Percentiles rank a stretch among this genome's conserved stretches.
Evolutionary conservation across 2,329 filamentous ascomycete species (phyloP).

Genomic region (Macrophomina tecta): DNA sequence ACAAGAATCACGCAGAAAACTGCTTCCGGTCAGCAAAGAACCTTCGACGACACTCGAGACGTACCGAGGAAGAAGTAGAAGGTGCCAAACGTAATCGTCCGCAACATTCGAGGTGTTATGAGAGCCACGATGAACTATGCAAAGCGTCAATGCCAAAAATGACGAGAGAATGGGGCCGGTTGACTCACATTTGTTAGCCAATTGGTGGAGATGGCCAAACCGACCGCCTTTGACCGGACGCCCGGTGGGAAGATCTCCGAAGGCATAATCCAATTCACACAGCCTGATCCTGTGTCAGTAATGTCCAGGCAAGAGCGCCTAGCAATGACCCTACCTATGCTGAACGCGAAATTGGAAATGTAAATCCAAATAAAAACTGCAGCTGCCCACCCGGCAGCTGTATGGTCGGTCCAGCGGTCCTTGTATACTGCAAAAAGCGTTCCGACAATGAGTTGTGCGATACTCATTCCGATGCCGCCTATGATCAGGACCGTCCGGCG

Average conservation of each 20-base stretch:
- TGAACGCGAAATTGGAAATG: background rate
- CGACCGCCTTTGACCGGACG: background rate
- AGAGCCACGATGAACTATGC: slow-evolving; percentile 68
- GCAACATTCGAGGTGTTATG: slow-evolving; percentile 68
- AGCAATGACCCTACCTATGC: background rate
- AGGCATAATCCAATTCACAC: background rate
- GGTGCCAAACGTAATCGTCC: slow-evolving; percentile 58
- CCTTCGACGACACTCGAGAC: too few species aligned
- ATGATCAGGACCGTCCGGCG: background rate
- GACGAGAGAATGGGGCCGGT: too few species aligned
- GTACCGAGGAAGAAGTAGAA: slow-evolving; percentile 34
- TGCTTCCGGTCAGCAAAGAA: slow-evolving; percentile 5
- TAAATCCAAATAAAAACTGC: background rate
- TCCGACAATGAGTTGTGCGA: background rate
- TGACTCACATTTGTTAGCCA: too few species aligned
- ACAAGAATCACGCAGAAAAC: slow-evolving; percentile 45
- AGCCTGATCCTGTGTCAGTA: too few species aligned
- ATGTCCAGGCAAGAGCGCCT: too few species aligned
- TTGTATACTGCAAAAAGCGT: slow-evolving; percentile 24
- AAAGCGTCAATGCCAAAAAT: slow-evolving; percentile 57
- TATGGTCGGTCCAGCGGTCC: background rate
- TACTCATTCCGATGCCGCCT: background rate
- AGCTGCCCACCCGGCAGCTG: background rate
- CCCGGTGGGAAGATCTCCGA: background rate
- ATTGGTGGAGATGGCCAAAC: background rate